phyloP scores from a whole-genome alignment of 768 basidiomycete genomes.

The Boletus coccyginus region DNA sequence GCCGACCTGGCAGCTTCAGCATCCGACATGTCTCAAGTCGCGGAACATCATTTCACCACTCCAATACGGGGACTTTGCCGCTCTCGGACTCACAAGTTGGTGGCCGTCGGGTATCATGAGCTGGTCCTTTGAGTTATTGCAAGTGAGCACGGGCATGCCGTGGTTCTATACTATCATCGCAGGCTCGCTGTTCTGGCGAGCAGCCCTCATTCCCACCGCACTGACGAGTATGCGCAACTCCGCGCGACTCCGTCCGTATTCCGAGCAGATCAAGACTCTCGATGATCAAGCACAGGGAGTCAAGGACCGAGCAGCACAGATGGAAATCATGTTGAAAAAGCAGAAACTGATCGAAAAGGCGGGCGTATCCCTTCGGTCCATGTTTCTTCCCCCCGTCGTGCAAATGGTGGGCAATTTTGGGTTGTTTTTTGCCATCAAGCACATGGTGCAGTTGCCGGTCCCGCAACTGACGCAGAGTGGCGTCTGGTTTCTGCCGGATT shows the following conservation, averaged over 20 bases:
- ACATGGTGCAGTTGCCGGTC: slow-evolving; percentile 68
- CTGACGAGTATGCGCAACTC: slow-evolving; percentile 56
- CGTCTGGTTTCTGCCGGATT: slow-evolving; percentile 66
- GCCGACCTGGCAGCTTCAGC: slow-evolving; percentile 2
- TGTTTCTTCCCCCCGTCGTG: slow-evolving; percentile 55
- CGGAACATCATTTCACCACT: slow-evolving; percentile 43
- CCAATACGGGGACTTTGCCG: slow-evolving; percentile 70
- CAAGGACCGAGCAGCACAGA: slow-evolving; percentile 40
- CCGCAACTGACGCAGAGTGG: slow-evolving; percentile 78
- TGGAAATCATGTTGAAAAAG: slow-evolving; percentile 45
- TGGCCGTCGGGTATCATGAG: slow-evolving; percentile 65
- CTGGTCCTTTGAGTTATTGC: slow-evolving; percentile 63
- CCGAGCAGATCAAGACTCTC: slow-evolving; percentile 50
- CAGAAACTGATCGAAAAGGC: slow-evolving; percentile 57
- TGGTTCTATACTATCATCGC: slow-evolving; percentile 84
- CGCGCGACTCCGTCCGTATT: slow-evolving; percentile 38
- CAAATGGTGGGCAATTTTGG: slow-evolving; percentile 79
- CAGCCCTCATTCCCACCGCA: slow-evolving; percentile 57
- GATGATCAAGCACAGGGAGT: slow-evolving; percentile 38
- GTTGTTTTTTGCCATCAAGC: slow-evolving; percentile 79
- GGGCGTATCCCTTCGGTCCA: slow-evolving; percentile 56
- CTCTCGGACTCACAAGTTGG: slow-evolving; percentile 62
- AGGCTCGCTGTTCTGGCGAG: slow-evolving; percentile 60
- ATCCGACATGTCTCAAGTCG: slow-evolving; percentile 21
- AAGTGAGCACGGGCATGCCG: slow-evolving; percentile 67